phyloP scores from a whole-genome alignment of 2,329 filamentous ascomycete species.

The Tothia fuscella region DNA sequence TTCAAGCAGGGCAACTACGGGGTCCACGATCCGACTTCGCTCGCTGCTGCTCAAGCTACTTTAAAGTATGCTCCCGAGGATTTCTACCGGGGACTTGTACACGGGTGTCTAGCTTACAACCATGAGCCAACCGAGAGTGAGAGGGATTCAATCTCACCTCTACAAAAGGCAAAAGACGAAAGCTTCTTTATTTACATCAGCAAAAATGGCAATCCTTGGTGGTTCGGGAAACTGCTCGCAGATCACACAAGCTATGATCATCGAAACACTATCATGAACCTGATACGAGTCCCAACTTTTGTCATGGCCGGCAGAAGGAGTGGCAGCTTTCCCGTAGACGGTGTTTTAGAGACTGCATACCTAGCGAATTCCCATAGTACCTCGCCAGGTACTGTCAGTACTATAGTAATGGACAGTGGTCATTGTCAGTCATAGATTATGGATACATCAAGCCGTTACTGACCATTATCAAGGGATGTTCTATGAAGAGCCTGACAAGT shows the following conservation, averaged over 20 bases:
- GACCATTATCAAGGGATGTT: no score
- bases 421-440: no score
- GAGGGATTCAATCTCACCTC: constrained; percentile 8
- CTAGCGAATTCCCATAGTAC: no score
- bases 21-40: constrained; percentile 15
- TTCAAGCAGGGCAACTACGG: constrained; percentile 16
- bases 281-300: constrained; percentile 13
- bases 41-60: constrained; percentile 14
- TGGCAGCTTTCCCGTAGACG: constrained; percentile 20
- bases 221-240: constrained; percentile 21
- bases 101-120: constrained; percentile 18
- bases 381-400: no score
- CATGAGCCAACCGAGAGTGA: constrained; percentile 15
- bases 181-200: constrained; percentile 18
- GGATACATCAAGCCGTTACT: no score
- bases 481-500: no score
- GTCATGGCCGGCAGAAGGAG: constrained; percentile 20
- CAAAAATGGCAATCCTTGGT: constrained; percentile 18
- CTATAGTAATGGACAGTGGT: no score
- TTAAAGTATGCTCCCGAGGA: constrained; percentile 13
- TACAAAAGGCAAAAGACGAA: constrained; percentile 16
- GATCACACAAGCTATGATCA: constrained; percentile 21
- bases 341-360: no score
- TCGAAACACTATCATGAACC: constrained; percentile 16
- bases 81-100: constrained; percentile 17